Base-by-base conservation (phyloP, 176 grass and related monocot species). In the Cenchrus purpureus region DNA sequence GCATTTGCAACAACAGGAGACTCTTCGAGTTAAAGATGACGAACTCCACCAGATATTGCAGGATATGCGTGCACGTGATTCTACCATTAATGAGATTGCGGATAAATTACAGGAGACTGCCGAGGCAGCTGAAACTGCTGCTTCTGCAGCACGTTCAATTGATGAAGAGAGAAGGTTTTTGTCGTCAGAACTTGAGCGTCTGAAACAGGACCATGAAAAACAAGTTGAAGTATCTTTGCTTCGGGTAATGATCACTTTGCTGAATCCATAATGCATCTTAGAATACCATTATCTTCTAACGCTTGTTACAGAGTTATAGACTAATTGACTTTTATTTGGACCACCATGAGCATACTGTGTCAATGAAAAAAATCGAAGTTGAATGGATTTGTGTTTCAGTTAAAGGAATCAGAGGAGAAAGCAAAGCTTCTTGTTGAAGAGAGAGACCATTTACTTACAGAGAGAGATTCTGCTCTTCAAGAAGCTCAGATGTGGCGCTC, bases 101-200 rank as follows among this genome's bases (percentile, higher is more conserved):
- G 91, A 94, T 79, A 98, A 98, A 79, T 83, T 98, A 90, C 86
- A 83, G 58, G 93, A 94, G 84, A 96, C 90, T 43, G 97, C 97
- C 64, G 86, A 88, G 80, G 97, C 97, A 58, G 91, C 97, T 45
- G 88, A 98, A 92, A 87, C 89, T 76, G 89, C 96, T 89, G 91
- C 93, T 60, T 88, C 84, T 79, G 97, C 97, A 42, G 97, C 88
- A 86, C 88, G 86, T 82, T 88, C 86, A 87, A 98, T 96, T 78
- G 97, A 98, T 89, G 91, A 96, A 80, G 89, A 90, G 78, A 91
- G 97, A 86, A 94, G 85, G 86, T 68, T 63, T 84, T 78, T 93
- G 83, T 90, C 68, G 11, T 83, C 66, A 61, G 83, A 98, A 84
- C 71, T 92, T 91, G 88, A 91, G 80, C 69, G 56, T 32, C 77